Evolutionary conservation across 306 rosid species (phyloP).

Genomic region (Potentilla sterilis): DNA sequence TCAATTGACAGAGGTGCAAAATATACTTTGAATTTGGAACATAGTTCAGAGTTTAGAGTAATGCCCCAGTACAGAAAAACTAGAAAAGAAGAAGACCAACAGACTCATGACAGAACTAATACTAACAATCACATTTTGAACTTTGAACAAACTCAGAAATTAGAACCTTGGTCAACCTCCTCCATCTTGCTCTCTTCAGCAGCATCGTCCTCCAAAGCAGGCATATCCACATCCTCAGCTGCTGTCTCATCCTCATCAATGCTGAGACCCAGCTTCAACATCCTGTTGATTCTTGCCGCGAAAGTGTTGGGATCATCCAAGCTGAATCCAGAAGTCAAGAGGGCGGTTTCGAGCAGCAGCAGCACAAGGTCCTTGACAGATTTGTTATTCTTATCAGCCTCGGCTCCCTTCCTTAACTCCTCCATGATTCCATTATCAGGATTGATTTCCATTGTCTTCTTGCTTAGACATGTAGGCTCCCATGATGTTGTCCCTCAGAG

Average conservation of each 20-base stretch:
- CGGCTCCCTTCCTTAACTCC: constrained; percentile 28
- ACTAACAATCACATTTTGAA: too few species aligned
- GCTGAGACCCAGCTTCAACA: constrained; percentile 26
- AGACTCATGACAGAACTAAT: too few species aligned
- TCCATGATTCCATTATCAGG: too few species aligned
- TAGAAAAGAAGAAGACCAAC: too few species aligned
- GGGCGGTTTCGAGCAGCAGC: constrained; percentile 21
- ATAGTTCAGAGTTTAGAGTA: too few species aligned
- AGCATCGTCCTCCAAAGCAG: constrained; percentile 25
- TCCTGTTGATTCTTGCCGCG: constrained; percentile 24
- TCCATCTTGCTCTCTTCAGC: constrained; percentile 36
- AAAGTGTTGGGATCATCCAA: constrained; percentile 32
- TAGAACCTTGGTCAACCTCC: constrained; percentile 20
- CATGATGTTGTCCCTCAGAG: constrained; percentile 28
- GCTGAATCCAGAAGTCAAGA: constrained; percentile 31
- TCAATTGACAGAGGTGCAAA: too few species aligned
- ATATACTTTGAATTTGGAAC: neutral
- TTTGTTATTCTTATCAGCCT: constrained; percentile 27
- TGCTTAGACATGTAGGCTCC: constrained; percentile 30
- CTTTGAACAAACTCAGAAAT: neutral
- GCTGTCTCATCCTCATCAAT: constrained; percentile 25
- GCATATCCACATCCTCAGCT: constrained; percentile 20
- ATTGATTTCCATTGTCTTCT: too few species aligned
- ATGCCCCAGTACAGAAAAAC: too few species aligned
- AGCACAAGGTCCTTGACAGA: constrained; percentile 28